These are phyloP conservation scores for Cystobasidium ongulense DNA, from an alignment of 768 basidiomycete genomes.

Conservation along the genomic window DNA sequence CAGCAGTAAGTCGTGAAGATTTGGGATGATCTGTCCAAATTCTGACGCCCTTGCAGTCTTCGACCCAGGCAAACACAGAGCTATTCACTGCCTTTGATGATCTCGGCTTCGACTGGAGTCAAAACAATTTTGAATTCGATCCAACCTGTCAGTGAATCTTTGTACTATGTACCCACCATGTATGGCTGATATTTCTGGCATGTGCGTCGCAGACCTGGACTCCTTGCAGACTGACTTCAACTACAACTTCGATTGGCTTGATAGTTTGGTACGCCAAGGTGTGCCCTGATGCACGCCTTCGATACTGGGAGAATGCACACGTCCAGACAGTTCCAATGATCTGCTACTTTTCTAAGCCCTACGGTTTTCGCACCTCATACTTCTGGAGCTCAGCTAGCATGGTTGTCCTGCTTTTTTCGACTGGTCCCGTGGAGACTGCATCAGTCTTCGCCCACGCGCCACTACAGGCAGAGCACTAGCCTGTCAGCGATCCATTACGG, in stretches of 20 bases:
- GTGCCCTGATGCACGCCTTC: neutral
- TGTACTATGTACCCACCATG: neutral
- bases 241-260: slow-evolving; percentile 1
- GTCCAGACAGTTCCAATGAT: too few relatives aligned
- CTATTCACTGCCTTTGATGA: neutral
- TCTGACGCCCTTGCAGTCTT: neutral
- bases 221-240: slow-evolving; percentile 2
- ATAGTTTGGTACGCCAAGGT: neutral
- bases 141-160: neutral
- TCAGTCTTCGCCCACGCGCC: too few relatives aligned
- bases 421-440: too few relatives aligned
- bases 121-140: neutral
- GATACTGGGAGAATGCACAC: too few relatives aligned
- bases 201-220: neutral
- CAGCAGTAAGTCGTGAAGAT: neutral
- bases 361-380: too few relatives aligned
- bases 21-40: neutral
- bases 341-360: too few relatives aligned
- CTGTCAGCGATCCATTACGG: too few relatives aligned
- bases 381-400: too few relatives aligned
- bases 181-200: neutral
- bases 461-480: too few relatives aligned
- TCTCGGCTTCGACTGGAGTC: neutral
- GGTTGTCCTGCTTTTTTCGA: too few relatives aligned
- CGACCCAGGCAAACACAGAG: neutral